Percentiles rank a stretch among this genome's conserved stretches.
phyloP scores from a whole-genome alignment of 495 filamentous ascomycete genomes.

The Hyaloscypha bicolor region DNA sequence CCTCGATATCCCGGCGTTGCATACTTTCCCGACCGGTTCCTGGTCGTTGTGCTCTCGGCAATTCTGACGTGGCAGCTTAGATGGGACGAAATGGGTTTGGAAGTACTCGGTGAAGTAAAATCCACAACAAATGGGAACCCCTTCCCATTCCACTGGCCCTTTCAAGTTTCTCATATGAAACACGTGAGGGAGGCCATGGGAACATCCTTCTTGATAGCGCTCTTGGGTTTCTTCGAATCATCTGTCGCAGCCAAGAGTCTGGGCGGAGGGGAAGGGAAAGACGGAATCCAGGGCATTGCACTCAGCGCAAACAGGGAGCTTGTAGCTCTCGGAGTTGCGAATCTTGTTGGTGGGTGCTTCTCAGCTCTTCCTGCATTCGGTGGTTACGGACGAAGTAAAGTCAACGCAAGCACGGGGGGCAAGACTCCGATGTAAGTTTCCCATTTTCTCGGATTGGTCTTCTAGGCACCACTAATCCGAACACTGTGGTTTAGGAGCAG shows the following conservation, averaged over 20 bases:
- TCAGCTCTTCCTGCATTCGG: conserved; percentile 92
- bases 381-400: conserved; percentile 94
- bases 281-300: conserved; percentile 71
- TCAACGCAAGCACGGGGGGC: conserved; percentile 89
- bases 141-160: conserved; percentile 86
- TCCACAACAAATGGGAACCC: conserved; percentile 58
- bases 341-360: conserved; percentile 88
- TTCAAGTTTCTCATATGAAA: conserved; percentile 70
- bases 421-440: conserved; percentile 72
- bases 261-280: conserved; percentile 57
- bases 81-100: conserved; percentile 82
- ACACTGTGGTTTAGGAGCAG: conserved; percentile 48
- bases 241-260: conserved; percentile 96
- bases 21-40: conserved; percentile 90
- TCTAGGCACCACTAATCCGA: background rate
- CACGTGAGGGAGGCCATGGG: conserved; percentile 86
- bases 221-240: conserved; percentile 97
- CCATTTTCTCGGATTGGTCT: background rate
- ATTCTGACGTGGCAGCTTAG: conserved; percentile 74
- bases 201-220: conserved; percentile 89
- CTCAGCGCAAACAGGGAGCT: conserved; percentile 94
- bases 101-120: conserved; percentile 80
- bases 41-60: conserved; percentile 86
- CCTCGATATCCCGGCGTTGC: conserved; percentile 79
- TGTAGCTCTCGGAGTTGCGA: conserved; percentile 88